Conservation (phyloP, 2,329 filamentous ascomycete genomes). For the Penicillium hesseltinei region DNA sequence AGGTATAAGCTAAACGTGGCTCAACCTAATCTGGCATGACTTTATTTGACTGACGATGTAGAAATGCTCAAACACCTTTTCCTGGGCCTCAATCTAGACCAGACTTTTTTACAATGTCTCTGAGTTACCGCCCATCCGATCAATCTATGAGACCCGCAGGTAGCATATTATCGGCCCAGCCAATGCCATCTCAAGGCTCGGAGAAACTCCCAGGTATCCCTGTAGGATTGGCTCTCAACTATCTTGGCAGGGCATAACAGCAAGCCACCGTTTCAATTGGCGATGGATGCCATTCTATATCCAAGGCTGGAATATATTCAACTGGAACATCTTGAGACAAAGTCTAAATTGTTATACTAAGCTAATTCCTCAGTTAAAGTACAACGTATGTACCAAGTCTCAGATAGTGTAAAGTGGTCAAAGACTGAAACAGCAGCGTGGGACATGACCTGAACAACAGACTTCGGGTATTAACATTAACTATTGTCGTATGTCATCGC, state of each 20-base stretch:
- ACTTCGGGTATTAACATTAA: not conserved
- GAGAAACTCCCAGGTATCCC: not conserved
- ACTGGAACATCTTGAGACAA: slow-evolving; percentile 6
- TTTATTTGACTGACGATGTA: not conserved
- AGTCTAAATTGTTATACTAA: not conserved
- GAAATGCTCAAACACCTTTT: not conserved
- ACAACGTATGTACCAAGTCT: too few relatives aligned
- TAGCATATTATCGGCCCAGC: not conserved
- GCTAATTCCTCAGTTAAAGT: not conserved
- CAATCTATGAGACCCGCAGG: slow-evolving; percentile 3
- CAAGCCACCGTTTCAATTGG: not conserved
- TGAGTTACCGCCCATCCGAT: slow-evolving; percentile 6
- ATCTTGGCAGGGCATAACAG: slow-evolving; percentile 1
- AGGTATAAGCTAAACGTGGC: slow-evolving; percentile 1
- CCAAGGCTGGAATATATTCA: not conserved
- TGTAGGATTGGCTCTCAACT: not conserved
- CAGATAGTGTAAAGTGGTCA: not conserved
- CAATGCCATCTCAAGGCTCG: not conserved
- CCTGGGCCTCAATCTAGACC: not conserved
- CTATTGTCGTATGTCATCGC: not conserved
- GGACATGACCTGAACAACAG: slow-evolving; percentile 2
- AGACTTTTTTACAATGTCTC: slow-evolving; percentile 1
- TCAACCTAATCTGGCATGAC: not conserved
- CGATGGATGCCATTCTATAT: not conserved
- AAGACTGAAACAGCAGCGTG: slow-evolving; percentile 7